These are phyloP conservation scores for Chlamydomonas incerta DNA, from an alignment of 139 green algal genomes.

Conservation along the genomic window DNA sequence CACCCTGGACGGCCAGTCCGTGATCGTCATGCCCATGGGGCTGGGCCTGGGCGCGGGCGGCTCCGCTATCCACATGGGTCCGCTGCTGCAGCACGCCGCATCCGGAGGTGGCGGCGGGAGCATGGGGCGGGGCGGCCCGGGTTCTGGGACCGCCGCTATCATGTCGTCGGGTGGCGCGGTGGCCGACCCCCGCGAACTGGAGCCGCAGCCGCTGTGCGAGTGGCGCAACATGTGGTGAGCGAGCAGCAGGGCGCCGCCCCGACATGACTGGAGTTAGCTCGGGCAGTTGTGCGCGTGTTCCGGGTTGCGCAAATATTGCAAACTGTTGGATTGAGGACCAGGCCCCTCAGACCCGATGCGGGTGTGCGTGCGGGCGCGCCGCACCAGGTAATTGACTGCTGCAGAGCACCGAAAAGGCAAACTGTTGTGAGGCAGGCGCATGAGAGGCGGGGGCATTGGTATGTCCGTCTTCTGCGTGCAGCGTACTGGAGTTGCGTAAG, in stretches of 20 bases:
- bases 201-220: slow-evolving; percentile 39
- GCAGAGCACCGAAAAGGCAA: too few relatives aligned
- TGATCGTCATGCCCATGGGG: slow-evolving; percentile 38
- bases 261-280: too few relatives aligned
- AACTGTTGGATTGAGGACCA: too few relatives aligned
- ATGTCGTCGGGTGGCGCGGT: not conserved
- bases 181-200: slow-evolving; percentile 17
- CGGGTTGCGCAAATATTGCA: too few relatives aligned
- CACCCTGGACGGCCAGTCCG: slow-evolving; percentile 28
- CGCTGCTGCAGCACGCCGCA: slow-evolving; percentile 13
- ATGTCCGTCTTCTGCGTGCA: too few relatives aligned
- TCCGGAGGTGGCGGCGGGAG: not conserved
- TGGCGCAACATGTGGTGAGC: slow-evolving; percentile 47
- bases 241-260: not conserved
- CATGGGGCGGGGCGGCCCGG: not conserved
- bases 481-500: too few relatives aligned
- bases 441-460: too few relatives aligned
- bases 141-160: not conserved
- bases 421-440: too few relatives aligned
- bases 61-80: not conserved
- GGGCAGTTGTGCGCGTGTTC: too few relatives aligned
- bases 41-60: not conserved
- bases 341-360: too few relatives aligned
- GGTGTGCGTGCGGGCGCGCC: too few relatives aligned
- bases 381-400: too few relatives aligned